Conservation (phyloP, 2,329 filamentous ascomycete species). For the Sclerotinia nivalis region DNA sequence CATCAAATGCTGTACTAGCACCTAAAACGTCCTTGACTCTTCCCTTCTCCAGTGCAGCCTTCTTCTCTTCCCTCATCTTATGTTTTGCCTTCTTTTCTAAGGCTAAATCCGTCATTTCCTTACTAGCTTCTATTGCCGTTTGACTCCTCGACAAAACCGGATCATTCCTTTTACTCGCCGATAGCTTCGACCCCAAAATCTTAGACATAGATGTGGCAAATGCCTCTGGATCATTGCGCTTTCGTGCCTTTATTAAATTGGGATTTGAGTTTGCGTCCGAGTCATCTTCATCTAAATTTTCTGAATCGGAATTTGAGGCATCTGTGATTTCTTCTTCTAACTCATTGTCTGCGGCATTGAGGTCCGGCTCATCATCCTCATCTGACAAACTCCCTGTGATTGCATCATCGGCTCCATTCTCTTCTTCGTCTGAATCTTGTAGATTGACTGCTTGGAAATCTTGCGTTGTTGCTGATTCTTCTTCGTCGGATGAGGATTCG, state of each 20-base stretch:
- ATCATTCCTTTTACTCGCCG: conserved; percentile 77
- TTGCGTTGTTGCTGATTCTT: conserved; percentile 40
- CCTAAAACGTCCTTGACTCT: conserved; percentile 83
- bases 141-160: conserved; percentile 87
- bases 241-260: conserved; percentile 58
- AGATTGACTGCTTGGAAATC: conserved; percentile 54
- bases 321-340: conserved; percentile 43
- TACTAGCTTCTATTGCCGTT: conserved; percentile 69
- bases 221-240: conserved; percentile 87
- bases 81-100: conserved; percentile 79
- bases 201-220: conserved; percentile 93
- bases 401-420: conserved; percentile 35
- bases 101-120: conserved; percentile 70
- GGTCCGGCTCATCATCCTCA: conserved; percentile 34
- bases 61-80: conserved; percentile 79
- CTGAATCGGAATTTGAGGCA: conserved; percentile 43
- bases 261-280: conserved; percentile 46
- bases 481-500: conserved; percentile 58
- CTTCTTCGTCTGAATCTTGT: conserved; percentile 44
- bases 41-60: conserved; percentile 78
- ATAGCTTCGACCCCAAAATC: conserved; percentile 87
- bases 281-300: conserved; percentile 38
- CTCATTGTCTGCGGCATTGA: conserved; percentile 27
- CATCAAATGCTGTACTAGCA: conserved; percentile 54
- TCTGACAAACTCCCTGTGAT: conserved; percentile 34